These are phyloP conservation scores for Apocynum venetum DNA, from an alignment of 257 asterid species.

Conservation along the genomic window DNA sequence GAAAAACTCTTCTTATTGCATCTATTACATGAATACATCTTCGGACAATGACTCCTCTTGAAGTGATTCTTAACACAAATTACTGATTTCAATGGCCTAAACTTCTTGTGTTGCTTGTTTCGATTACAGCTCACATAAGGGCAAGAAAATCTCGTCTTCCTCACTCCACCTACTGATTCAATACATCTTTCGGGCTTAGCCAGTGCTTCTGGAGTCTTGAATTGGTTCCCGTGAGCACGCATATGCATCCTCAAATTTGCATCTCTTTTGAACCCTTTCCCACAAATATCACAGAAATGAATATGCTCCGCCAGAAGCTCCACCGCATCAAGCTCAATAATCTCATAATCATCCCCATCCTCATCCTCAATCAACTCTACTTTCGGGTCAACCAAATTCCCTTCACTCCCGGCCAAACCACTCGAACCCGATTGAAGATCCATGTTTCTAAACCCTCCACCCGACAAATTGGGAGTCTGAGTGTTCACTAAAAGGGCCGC, in stretches of 20 bases:
- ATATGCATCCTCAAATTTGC: constrained; percentile 97
- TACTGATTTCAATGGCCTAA: constrained; percentile 67
- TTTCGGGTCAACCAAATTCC: constrained; percentile 15
- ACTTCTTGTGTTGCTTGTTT: constrained; percentile 68
- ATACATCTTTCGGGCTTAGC: constrained; percentile 51
- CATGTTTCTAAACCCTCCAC: neutral
- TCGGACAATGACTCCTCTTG: constrained; percentile 94
- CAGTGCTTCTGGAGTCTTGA: constrained; percentile 74
- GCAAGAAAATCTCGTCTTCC: constrained; percentile 63
- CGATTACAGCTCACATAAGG: constrained; percentile 75
- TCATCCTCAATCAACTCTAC: constrained; percentile 20
- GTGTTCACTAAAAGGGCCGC: constrained; percentile 56
- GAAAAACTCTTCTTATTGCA: constrained; percentile 81
- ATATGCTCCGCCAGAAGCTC: constrained; percentile 82
- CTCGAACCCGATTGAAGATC: neutral
- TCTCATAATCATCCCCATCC: constrained; percentile 39
- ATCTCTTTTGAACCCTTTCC: constrained; percentile 92
- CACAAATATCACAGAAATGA: constrained; percentile 83
- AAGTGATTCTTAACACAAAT: constrained; percentile 85
- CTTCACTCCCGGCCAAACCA: too few relatives aligned
- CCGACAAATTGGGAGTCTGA: constrained; percentile 19
- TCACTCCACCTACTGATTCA: constrained; percentile 7
- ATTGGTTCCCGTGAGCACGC: constrained; percentile 89
- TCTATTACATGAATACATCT: constrained; percentile 64
- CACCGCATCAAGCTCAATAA: constrained; percentile 71